Evolutionary conservation across 2,329 filamentous ascomycete genomes (phyloP), one percentile per base, ranked within the genome.

Genomic region (Stemphylium vesicarium): DNA sequence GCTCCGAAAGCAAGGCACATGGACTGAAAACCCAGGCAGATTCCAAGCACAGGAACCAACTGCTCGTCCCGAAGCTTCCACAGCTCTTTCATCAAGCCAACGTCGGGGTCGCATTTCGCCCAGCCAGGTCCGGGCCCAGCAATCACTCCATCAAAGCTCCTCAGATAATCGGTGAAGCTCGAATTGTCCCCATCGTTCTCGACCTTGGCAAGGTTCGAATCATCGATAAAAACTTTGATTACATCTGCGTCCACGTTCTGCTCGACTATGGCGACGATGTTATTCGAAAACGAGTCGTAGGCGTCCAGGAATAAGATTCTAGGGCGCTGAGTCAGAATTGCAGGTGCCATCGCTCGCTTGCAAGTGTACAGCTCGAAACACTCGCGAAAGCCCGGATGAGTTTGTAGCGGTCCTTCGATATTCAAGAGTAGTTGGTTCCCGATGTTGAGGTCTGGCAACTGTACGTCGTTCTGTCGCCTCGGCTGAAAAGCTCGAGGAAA

Each of bases 271-370:
- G 90, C 88, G 48, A 96, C 87, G 68, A 98, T 95, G 78, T 97
- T 98, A 78, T 96, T 93, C 50, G 92, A 91, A 77, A 97, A 99
- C 37, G 93, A 97, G 79, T 99, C 95, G 77, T 96, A 96, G 59
- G 94, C 93, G 75, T 98, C 95, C 64, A 99, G 82, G 77, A 96
- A 96, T 60, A 98, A 85, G 59, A 98, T 89, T 56, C 80, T 80
- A 15, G 63, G 62, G 41, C 61, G 61, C 49, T 61, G 61, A 52
- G 61, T 64, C 47, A 60, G 50, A 54, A 66, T 45, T 31, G 66
- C 66, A 39, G 66, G 66, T 45, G 72, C 65, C 72, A 75, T 74
- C 29, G 40, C 40, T 44, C 29, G 37, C 20, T 40, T 11, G 4
- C 22, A 10, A 18, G 15, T 51, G 13, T 9, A 18, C n/a, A 41